phyloP scores from a whole-genome alignment of 1,139 yeast species.

The Candida mesenterica region DNA sequence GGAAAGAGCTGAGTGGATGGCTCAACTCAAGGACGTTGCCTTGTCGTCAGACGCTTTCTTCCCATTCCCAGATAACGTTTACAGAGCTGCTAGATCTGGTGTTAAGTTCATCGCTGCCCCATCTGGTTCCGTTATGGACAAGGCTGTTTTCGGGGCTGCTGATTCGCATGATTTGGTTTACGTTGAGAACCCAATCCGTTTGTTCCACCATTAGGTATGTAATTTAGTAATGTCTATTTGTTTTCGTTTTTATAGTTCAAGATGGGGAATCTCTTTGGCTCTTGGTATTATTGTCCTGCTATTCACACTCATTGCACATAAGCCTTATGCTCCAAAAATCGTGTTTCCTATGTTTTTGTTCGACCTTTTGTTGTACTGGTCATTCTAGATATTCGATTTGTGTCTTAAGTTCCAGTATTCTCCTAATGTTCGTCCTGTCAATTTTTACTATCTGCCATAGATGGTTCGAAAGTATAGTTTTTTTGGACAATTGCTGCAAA shows the following conservation, averaged over 20 bases:
- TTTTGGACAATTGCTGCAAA: no score
- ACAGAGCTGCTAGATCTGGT: slow-evolving; percentile 95
- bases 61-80: slow-evolving; percentile 99
- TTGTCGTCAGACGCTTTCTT: slow-evolving; percentile 96
- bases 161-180: slow-evolving; percentile 84
- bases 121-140: slow-evolving; percentile 96
- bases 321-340: no score
- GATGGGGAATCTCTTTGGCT: no score
- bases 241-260: background rate
- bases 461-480: no score
- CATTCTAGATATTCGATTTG: no score
- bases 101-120: slow-evolving; percentile 96
- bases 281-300: no score
- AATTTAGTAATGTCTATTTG: slow-evolving; percentile 8
- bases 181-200: slow-evolving; percentile 92
- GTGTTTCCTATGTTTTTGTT: no score
- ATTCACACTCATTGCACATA: no score
- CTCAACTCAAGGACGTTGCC: slow-evolving; percentile 79
- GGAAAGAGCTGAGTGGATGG: slow-evolving; percentile 87
- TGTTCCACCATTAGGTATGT: slow-evolving; percentile 81
- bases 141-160: slow-evolving; percentile 94
- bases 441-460: no score
- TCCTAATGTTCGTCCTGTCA: no score
- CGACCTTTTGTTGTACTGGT: no score
- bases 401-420: no score